phyloP scores from a whole-genome alignment of 2,329 filamentous ascomycete genomes.

The Alternaria arborescens region DNA sequence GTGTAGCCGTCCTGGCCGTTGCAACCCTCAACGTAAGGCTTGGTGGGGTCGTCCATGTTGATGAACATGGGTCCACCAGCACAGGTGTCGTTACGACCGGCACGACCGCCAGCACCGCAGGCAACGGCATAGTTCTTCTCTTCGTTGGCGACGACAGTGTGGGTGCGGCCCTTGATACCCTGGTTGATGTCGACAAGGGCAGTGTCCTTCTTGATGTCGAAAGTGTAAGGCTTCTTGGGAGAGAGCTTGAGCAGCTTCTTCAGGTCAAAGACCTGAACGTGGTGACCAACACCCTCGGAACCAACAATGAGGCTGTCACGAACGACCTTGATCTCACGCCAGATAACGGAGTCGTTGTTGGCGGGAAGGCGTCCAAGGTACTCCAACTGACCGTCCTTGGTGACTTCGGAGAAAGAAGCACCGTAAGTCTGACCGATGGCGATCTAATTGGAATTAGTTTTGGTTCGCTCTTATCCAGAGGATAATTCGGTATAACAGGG shows the following conservation, averaged over 20 bases:
- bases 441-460: constrained; percentile 29
- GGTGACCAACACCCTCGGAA: constrained; percentile 56
- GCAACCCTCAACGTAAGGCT: constrained; percentile 60
- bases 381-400: constrained; percentile 57
- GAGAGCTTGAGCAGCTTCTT: constrained; percentile 49
- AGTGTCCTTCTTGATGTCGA: constrained; percentile 40
- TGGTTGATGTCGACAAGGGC: constrained; percentile 41
- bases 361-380: constrained; percentile 64
- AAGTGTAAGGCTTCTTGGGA: constrained; percentile 43
- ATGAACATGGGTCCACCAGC: constrained; percentile 65
- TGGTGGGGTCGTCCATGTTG: constrained; percentile 61
- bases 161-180: constrained; percentile 41
- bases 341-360: constrained; percentile 56
- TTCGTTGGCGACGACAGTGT: constrained; percentile 50
- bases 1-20: constrained; percentile 66
- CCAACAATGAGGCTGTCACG: constrained; percentile 54
- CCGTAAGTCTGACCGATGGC: constrained; percentile 65
- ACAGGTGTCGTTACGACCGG: constrained; percentile 52
- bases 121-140: constrained; percentile 48
- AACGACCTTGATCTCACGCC: constrained; percentile 62
- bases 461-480: not conserved
- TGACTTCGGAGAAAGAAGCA: constrained; percentile 63
- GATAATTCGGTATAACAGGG: no score
- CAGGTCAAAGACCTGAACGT: constrained; percentile 70
- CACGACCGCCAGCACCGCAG: constrained; percentile 42